Evolutionary conservation across 441 rosid genomes (phyloP), one percentile per base, ranked within the genome.

Genomic region (Arabidopsis lyrata): DNA sequence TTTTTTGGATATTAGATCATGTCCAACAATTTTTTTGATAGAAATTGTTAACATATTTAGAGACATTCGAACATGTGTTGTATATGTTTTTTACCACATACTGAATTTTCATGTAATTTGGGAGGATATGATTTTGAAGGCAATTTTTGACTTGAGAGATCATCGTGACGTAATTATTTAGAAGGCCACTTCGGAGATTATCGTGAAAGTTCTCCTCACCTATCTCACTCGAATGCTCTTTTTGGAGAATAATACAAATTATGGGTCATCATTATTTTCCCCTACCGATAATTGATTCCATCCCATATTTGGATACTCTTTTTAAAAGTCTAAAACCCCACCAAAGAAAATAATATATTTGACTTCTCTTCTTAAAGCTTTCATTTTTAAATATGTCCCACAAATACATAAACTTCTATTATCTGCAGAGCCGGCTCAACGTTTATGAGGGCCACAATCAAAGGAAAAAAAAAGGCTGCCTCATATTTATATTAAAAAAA

Each of bases 241-340:
- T 41, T 44, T 54, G 36, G 70, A 54, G 45, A 53, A 56, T 56
- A 63, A 45, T 76, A 66, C 71, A 57, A 75, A 70, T 76, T 22
- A 76, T 76, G 48, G 15, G 55, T 57, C 66, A 76, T 70, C 72
- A 63, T 76, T 63, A 39, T 63, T 1, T 10, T 70, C 29, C 13
- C 72, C 76, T 41, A 64, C 67, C 72, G 31, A 49, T 58, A 58
- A 77, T 20, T 77, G 62, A 77, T 77, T 70, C 24, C 68, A 70
- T 70, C 76, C 66, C 80, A 64, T 31, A 57, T 70, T 64, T 70
- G 63, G 76, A 55, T 69, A 39, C 52, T 63, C 48, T 20, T 20
- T 59, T 45, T 2, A 14, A 12, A 59, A 66, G 50, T 47, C 42
- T 53, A 18, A 55, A 69, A 63, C 75, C 76, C 72, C 71, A 76